phyloP scores from a whole-genome alignment of 163 green algal genomes.

The Scenedesmus sp. region DNA sequence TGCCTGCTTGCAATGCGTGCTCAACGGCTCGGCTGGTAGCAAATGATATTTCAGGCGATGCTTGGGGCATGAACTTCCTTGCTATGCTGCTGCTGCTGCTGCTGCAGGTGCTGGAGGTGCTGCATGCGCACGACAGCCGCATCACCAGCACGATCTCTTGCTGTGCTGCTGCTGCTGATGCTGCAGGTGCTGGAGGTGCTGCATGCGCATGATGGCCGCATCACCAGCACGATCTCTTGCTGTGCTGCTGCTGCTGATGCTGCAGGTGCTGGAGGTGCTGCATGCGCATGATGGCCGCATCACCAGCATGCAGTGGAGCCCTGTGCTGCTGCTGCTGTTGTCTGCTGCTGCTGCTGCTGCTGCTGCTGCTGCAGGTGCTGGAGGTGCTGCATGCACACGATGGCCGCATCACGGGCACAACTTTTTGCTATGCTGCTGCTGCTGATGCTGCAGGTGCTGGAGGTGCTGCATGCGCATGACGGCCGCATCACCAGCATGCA shows the following conservation, averaged over 20 bases:
- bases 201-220: constrained; percentile 46
- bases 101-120: constrained; percentile 56
- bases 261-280: constrained; percentile 55
- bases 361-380: constrained; percentile 36
- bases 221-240: constrained; percentile 35
- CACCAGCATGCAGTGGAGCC: constrained; percentile 21
- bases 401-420: constrained; percentile 46
- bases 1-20: background rate
- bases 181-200: constrained; percentile 61
- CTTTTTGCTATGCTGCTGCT: background rate
- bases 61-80: no score
- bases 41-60: no score
- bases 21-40: background rate
- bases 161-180: background rate
- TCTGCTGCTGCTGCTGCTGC: background rate
- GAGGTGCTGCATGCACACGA: constrained; percentile 75
- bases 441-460: constrained; percentile 67
- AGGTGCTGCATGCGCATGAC: constrained; percentile 75
- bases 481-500: constrained; percentile 58
- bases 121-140: constrained; percentile 53
- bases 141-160: constrained; percentile 45
- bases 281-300: constrained; percentile 73
- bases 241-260: background rate
- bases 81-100: no score
- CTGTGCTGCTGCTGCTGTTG: background rate